Base-by-base conservation (phyloP, 495 filamentous ascomycete species). In the Annulohypoxylon moriforme region DNA sequence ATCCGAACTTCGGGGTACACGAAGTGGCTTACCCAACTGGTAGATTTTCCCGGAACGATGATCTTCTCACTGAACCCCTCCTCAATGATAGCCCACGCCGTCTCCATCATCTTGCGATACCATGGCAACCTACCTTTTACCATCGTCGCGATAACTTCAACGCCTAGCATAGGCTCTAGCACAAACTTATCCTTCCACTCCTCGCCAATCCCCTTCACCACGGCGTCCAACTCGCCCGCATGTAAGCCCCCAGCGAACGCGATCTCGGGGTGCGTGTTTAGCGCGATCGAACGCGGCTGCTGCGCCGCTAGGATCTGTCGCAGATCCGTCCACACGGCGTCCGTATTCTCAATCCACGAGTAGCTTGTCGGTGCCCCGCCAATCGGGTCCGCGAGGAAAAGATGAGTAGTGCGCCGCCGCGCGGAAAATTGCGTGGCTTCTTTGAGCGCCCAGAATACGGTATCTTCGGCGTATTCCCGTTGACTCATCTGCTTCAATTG, bases 381-480 rank as follows among this genome's bases (percentile, higher is more conserved):
- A 13, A 70, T 60, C 6, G 77, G 65, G 44, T 77, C 65, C 16
- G 81, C 82, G 31, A 84, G 57, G 76, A 82, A 84, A 8, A 85
- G 76, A 14, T 79, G 60, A 1, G 81, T 79, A 6, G 81, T 85
- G 10, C 83, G 79, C 24, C 83, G 78, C 8, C 82, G 76, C 8
- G 83, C 81, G 3, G 81, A 80, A 69, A 85, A 85, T 64, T 82
- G 77, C 13, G 55, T 75, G 1, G 79, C 79, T 25, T 73, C 60
- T 60, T 84, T 83, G 42, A 85, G 77, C 5, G 82, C 82, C 81
- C 81, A 84, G 75, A 85, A 85, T 24, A 80, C 79, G 0, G 82
- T 84, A 47, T 85, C 83, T 63, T 85, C 83, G 31, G 81, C 81
- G 46, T 84, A 82, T 64, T 85, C 82, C n/a, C 75, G 76, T 61